Base-by-base conservation (phyloP, 2,329 filamentous ascomycete genomes). In the Atkinsonella texensis region DNA sequence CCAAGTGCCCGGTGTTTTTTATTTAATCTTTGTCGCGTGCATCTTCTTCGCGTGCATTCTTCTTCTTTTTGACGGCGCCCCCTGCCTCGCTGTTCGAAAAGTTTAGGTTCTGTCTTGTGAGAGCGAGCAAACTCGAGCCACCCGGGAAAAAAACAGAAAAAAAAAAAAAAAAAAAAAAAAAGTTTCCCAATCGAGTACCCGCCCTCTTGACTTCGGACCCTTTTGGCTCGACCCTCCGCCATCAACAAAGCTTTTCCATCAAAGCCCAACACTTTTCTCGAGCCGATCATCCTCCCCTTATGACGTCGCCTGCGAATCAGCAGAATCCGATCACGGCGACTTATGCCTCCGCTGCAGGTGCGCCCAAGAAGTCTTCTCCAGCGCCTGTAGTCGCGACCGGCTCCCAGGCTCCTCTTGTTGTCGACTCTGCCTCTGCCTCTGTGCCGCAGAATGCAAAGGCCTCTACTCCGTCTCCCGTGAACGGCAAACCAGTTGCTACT, bases 391-490 rank as follows among this genome's bases (percentile, higher is more conserved):
- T 79, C 68, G 78, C 77, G 68, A 74, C 77, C 66, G 76, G 77
- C 66, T 76, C 79, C 58, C 60, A 67, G 54, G 57, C 72, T 59
- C 74, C 77, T 56, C 71, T 77, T 66, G 78, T 77, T 65, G 73
- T 77, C 64, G 76, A 74, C 64, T 74, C 74, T 54, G 72, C 74
- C 52, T 72, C 76, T 61, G 65, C 66, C 65, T 67, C 71, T 57
- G 66, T 74, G 59, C 65, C 71, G 63, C 69, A 77, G 66, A 76
- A 80, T 69, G 80, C 76, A 60, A 82, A 83, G 66, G 70, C 79
- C 68, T 76, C 80, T 65, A 80, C 84, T 62, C 79, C 81, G 63
- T 83, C 87, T 75, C 81, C 86, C 68, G 80, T 94, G 79, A 95
- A 95, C 79, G 88, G 88, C 78, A 86, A 85, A 72, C 74, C 76